Evolutionary conservation across 2,329 filamentous ascomycete species (phyloP).

Genomic region (Sphaerulina vaccinii): DNA sequence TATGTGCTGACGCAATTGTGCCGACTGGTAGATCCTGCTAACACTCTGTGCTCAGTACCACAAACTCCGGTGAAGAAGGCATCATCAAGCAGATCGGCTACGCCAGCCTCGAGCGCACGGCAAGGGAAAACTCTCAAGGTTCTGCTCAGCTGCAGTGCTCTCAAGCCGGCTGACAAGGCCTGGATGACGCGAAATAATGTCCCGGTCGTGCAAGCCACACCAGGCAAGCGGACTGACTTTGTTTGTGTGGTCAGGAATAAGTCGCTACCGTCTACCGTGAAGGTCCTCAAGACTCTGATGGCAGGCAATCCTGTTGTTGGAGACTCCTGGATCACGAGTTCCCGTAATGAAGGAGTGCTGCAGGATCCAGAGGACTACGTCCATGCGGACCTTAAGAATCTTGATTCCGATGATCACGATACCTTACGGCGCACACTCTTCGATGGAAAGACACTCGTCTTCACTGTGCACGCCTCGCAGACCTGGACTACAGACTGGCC

Average conservation of each 20-base stretch:
- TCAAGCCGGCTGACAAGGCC: slow-evolving; percentile 21
- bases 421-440: slow-evolving; percentile 47
- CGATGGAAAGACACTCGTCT: slow-evolving; percentile 49
- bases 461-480: slow-evolving; percentile 42
- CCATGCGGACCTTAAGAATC: slow-evolving; percentile 18
- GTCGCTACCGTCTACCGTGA: slow-evolving; percentile 44
- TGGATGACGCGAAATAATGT: slow-evolving; percentile 40
- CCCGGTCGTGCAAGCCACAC: slow-evolving; percentile 34
- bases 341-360: slow-evolving; percentile 34
- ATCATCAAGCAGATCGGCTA: not conserved
- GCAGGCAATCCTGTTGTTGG: slow-evolving; percentile 47
- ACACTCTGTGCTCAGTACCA: not conserved
- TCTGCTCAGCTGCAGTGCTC: slow-evolving; percentile 25
- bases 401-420: slow-evolving; percentile 30
- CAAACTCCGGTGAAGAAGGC: slow-evolving; percentile 1
- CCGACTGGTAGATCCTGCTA: not conserved
- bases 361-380: slow-evolving; percentile 11
- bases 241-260: slow-evolving; percentile 41
- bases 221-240: slow-evolving; percentile 34
- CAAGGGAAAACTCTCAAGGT: slow-evolving; percentile 20
- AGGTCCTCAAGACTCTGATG: slow-evolving; percentile 46
- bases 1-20: not conserved
- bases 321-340: slow-evolving; percentile 48
- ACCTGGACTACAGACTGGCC: slow-evolving; percentile 40
- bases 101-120: slow-evolving; percentile 2